phyloP scores from a whole-genome alignment of 139 green algal genomes.

The Edaphochlamys debaryana region DNA sequence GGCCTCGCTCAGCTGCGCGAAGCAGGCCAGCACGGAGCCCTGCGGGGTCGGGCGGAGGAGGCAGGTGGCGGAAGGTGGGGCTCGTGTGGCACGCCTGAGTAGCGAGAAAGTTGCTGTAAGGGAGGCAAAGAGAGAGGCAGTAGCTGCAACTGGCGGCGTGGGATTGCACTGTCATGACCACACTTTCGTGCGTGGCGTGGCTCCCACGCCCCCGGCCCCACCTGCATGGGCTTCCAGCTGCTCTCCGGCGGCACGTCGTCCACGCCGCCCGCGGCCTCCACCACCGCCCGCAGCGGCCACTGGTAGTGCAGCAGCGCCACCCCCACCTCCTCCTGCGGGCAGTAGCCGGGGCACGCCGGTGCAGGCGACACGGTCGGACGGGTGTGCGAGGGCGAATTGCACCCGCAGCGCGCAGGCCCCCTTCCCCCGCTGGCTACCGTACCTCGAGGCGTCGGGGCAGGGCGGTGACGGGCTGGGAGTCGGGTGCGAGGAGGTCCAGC shows the following conservation, averaged over 20 bases:
- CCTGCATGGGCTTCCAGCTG: conserved; percentile 30
- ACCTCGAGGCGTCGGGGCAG: conserved; percentile 36
- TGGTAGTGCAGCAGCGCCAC: conserved; percentile 37
- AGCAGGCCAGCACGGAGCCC: conserved; percentile 16
- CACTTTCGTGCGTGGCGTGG: no score
- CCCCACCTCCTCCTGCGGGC: conserved; percentile 33
- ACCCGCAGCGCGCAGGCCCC: no score
- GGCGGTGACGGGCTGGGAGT: conserved; percentile 19
- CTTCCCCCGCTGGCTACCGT: not conserved
- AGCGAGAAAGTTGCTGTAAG: no score
- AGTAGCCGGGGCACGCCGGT: no score
- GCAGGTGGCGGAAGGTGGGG: no score
- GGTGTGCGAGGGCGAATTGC: no score
- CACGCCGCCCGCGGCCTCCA: not conserved
- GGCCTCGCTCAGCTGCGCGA: conserved; percentile 25
- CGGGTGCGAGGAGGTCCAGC: conserved; percentile 17
- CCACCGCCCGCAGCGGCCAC: conserved; percentile 16
- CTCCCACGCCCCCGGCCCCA: not conserved
- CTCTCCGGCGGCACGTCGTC: conserved; percentile 1
- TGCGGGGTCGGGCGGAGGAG: not conserved
- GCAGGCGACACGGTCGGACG: no score
- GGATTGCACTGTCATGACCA: no score
- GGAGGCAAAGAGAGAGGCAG: no score
- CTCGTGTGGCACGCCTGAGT: no score
- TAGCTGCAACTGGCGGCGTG: no score